phyloP scores from a whole-genome alignment of 768 basidiomycete species.

The Leucocoprinus sp. region DNA sequence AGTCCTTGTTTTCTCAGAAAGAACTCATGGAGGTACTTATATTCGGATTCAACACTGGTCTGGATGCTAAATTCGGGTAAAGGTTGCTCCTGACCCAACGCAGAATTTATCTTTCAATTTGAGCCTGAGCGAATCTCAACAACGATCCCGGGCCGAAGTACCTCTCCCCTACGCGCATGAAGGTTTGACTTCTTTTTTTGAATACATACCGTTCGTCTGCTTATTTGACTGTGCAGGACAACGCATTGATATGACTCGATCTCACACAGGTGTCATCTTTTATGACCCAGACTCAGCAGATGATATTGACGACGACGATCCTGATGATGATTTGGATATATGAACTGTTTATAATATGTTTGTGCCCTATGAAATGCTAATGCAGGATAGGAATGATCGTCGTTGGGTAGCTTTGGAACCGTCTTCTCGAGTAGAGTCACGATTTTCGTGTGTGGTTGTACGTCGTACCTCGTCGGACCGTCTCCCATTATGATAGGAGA shows the following conservation, averaged over 20 bases:
- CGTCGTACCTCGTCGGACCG: not conserved
- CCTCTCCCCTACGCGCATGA: conserved; percentile 88
- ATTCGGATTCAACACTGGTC: not conserved
- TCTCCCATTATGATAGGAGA: not conserved
- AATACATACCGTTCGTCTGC: not conserved
- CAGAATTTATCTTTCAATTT: conserved; percentile 84
- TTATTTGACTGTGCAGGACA: conserved; percentile 24
- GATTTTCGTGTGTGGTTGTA: not conserved
- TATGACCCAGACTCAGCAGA: conserved; percentile 94
- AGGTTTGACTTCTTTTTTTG: conserved; percentile 32
- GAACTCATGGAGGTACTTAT: conserved; percentile 23
- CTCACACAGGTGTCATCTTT: conserved; percentile 46
- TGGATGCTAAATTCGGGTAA: not conserved
- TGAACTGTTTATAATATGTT: conserved; percentile 21
- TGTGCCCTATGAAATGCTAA: not conserved
- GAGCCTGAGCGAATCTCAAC: conserved; percentile 73
- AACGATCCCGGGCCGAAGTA: conserved; percentile 69
- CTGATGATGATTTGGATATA: conserved; percentile 90
- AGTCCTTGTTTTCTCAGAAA: conserved; percentile 35
- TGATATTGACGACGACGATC: conserved; percentile 93
- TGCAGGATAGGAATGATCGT: conserved; percentile 1
- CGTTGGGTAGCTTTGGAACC: not conserved
- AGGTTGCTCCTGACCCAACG: conserved; percentile 45
- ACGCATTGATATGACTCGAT: conserved; percentile 16
- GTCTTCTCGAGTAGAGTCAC: not conserved